Percentiles rank a stretch among this genome's conserved stretches.
Conservation (phyloP, 2,329 filamentous ascomycete species). For the Reticulascus tulasneorum region DNA sequence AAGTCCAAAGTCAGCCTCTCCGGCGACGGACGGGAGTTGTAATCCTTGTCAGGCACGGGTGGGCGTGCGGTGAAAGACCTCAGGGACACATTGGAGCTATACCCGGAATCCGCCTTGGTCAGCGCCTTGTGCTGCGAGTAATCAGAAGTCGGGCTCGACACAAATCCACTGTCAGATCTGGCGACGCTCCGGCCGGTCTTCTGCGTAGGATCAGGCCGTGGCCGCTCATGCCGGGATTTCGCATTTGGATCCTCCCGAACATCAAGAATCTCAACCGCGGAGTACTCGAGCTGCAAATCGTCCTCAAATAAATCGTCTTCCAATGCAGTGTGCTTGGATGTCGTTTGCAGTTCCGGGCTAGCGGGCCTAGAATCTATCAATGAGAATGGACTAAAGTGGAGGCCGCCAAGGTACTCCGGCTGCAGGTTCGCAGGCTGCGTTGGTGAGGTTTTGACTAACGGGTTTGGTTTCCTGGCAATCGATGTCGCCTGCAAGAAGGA, state of each 20-base stretch:
- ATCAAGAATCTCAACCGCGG: slow-evolving; percentile 32
- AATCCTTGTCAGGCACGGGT: slow-evolving; percentile 1
- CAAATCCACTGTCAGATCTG: slow-evolving; percentile 46
- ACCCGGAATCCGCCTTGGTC: slow-evolving; percentile 58
- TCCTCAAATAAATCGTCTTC: slow-evolving; percentile 47
- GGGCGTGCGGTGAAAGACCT: slow-evolving; percentile 44
- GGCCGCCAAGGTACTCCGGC: too few relatives aligned
- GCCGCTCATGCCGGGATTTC: slow-evolving; percentile 28
- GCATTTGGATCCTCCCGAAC: slow-evolving; percentile 40
- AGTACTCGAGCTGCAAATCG: slow-evolving; percentile 27
- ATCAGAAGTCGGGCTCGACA: slow-evolving; percentile 41
- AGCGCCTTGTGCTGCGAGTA: slow-evolving; percentile 37
- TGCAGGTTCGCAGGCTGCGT: too few relatives aligned
- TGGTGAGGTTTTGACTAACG: too few relatives aligned
- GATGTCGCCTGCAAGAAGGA: slow-evolving; percentile 1
- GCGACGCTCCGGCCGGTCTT: slow-evolving; percentile 20
- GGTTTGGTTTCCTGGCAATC: background rate
- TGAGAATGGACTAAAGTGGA: slow-evolving; percentile 32
- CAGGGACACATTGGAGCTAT: slow-evolving; percentile 56
- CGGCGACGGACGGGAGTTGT: background rate
- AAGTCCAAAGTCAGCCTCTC: slow-evolving; percentile 8
- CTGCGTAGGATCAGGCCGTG: slow-evolving; percentile 15
- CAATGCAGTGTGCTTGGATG: slow-evolving; percentile 43
- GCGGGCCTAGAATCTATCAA: slow-evolving; percentile 23
- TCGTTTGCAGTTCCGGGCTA: slow-evolving; percentile 35